Conservation (phyloP, 139 green algal species). For the Chlorella vulgaris region DNA sequence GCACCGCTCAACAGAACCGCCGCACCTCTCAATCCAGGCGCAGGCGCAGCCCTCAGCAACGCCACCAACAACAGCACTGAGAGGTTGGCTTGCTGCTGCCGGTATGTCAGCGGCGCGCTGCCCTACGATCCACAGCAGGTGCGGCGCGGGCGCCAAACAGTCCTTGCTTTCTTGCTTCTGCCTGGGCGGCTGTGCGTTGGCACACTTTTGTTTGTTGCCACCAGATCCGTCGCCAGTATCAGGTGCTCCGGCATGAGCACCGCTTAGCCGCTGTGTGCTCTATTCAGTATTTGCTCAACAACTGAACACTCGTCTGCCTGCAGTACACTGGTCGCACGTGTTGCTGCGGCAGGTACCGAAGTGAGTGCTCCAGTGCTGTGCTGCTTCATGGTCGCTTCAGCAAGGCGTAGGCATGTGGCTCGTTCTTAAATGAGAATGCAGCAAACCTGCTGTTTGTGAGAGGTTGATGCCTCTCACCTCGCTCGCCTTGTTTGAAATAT, state of each 20-base stretch:
- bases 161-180: neutral
- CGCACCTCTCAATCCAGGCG: neutral
- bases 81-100: neutral
- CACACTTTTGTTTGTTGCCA: too few species aligned
- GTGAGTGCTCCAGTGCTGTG: neutral
- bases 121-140: neutral
- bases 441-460: too few species aligned
- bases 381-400: neutral
- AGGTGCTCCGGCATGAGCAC: too few species aligned
- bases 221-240: too few species aligned
- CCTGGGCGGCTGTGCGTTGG: too few species aligned
- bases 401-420: too few species aligned
- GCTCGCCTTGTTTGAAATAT: too few species aligned
- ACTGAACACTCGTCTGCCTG: neutral
- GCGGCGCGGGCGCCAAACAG: too few species aligned
- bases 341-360: neutral
- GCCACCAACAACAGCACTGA: neutral
- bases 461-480: too few species aligned
- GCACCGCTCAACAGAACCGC: neutral
- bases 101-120: neutral
- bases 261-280: too few species aligned
- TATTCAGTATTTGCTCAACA: too few species aligned
- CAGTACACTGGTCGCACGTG: neutral
- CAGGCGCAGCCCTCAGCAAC: neutral
- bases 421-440: too few species aligned